phyloP scores from a whole-genome alignment of 306 rosid genomes.

The Lithocarpus polystachyus region DNA sequence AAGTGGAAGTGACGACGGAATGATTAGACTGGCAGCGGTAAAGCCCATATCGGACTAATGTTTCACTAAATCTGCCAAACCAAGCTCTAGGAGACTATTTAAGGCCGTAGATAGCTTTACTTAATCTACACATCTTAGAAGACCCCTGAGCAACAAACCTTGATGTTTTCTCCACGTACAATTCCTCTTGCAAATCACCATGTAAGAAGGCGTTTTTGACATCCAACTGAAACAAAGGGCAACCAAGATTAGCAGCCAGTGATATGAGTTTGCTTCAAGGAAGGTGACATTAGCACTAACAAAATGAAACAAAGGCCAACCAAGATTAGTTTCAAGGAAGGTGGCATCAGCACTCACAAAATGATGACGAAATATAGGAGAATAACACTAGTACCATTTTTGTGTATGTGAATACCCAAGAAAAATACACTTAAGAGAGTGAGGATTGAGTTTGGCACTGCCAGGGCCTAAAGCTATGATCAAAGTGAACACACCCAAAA shows the following conservation, averaged over 20 bases:
- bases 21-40: not conserved
- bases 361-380: not conserved
- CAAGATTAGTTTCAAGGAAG: not conserved
- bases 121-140: not conserved
- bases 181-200: not conserved
- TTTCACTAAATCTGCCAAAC: not conserved
- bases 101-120: not conserved
- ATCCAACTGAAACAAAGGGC: not conserved
- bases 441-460: not conserved
- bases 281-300: too few species aligned
- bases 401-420: not conserved
- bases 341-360: not conserved
- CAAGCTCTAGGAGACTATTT: not conserved
- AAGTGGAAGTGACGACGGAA: not conserved
- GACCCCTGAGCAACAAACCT: not conserved
- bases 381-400: constrained; percentile 8
- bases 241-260: not conserved
- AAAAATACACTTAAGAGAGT: not conserved
- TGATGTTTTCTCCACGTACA: not conserved
- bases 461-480: too few species aligned
- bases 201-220: not conserved
- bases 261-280: not conserved
- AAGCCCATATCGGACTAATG: not conserved
- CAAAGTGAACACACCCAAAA: too few species aligned
- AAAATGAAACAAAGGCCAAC: not conserved